These are phyloP conservation scores for Novymonas esmeraldas DNA, from an alignment of 208 protist species.

Conservation along the genomic window DNA sequence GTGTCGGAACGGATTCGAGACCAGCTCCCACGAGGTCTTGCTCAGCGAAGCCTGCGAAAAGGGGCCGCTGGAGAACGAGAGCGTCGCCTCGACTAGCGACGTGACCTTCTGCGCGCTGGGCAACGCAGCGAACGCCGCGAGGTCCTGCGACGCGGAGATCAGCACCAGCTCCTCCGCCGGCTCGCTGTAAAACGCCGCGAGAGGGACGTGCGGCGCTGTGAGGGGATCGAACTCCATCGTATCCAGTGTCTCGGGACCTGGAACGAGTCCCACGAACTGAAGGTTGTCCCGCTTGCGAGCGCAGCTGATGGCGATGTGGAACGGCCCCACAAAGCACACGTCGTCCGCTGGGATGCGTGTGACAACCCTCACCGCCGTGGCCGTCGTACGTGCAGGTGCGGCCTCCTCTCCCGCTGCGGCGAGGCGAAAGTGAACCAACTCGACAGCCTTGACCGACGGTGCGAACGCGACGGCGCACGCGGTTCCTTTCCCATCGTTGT, in stretches of 20 bases:
- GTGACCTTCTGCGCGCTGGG: conserved; percentile 4
- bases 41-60: conserved; percentile 16
- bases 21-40: conserved; percentile 2
- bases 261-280: conserved; percentile 30
- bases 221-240: conserved; percentile 25
- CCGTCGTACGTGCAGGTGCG: background rate
- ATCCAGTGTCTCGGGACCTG: conserved; percentile 17
- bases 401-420: background rate
- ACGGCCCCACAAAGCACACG: conserved; percentile 29
- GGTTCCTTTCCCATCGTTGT: conserved; percentile 5
- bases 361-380: conserved; percentile 4
- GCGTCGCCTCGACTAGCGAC: conserved; percentile 8
- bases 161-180: conserved; percentile 21
- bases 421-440: conserved; percentile 14
- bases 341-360: conserved; percentile 19
- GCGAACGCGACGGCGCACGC: conserved; percentile 20
- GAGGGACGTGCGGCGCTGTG: conserved; percentile 12
- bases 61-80: conserved; percentile 24
- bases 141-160: conserved; percentile 21
- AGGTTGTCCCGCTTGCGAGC: conserved; percentile 15
- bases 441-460: conserved; percentile 1
- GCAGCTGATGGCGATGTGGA: conserved; percentile 33
- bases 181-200: conserved; percentile 23
- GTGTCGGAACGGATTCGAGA: conserved; percentile 32
- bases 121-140: conserved; percentile 5